Conservation (phyloP, 371 early-diverging fungal species). For the Mortierella sp. region DNA sequence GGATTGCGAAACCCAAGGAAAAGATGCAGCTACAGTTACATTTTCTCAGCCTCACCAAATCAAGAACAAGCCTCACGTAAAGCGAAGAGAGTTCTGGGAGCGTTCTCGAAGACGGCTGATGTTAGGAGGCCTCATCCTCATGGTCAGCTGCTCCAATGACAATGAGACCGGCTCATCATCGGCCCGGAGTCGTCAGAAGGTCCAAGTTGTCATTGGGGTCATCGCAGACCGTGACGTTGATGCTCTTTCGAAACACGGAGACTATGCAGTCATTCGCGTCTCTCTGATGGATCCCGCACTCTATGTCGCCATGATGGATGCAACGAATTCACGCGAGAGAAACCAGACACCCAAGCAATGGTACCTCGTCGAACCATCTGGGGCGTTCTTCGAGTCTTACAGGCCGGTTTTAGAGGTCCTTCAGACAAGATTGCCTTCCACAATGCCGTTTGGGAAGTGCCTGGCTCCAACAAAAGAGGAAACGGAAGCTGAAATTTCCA, state of each 20-base stretch:
- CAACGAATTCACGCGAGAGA: background rate
- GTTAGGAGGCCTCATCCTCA: slow-evolving; percentile 55
- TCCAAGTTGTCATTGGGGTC: slow-evolving; percentile 53
- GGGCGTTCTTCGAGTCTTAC: slow-evolving; percentile 58
- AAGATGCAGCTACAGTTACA: slow-evolving; percentile 22
- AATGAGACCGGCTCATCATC: background rate
- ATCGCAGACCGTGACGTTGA: slow-evolving; percentile 39
- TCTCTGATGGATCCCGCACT: slow-evolving; percentile 27
- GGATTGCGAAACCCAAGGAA: slow-evolving; percentile 12
- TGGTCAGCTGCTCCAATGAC: slow-evolving; percentile 28
- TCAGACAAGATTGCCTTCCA: slow-evolving; percentile 37
- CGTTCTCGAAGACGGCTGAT: slow-evolving; percentile 45
- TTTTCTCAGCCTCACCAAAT: slow-evolving; percentile 38
- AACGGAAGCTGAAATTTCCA: background rate
- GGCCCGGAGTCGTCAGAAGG: background rate
- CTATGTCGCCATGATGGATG: slow-evolving; percentile 26
- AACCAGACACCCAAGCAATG: slow-evolving; percentile 6
- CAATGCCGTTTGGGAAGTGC: slow-evolving; percentile 55
- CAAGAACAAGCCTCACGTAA: background rate
- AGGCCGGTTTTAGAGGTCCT: slow-evolving; percentile 57
- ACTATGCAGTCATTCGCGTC: slow-evolving; percentile 30
- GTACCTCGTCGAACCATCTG: slow-evolving; percentile 56
- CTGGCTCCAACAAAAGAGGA: slow-evolving; percentile 45
- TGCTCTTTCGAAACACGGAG: slow-evolving; percentile 19
- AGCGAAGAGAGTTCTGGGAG: slow-evolving; percentile 49